phyloP scores from a whole-genome alignment of 768 basidiomycete species.

The Auricularia sp. region DNA sequence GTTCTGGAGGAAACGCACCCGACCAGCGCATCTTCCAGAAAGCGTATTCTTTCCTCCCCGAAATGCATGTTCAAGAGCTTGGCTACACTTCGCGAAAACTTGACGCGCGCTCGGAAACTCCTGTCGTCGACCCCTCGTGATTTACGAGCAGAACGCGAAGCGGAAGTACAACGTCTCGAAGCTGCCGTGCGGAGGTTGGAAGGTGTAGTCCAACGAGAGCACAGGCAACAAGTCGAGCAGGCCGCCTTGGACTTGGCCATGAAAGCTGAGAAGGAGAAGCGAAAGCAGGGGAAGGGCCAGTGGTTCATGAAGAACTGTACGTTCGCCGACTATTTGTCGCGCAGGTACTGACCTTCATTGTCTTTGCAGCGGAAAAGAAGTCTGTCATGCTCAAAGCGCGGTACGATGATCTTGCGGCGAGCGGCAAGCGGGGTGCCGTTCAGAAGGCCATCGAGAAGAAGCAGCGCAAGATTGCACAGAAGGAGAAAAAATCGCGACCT shows the following conservation, averaged over 20 bases:
- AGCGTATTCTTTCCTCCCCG: conserved; percentile 67
- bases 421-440: conserved; percentile 71
- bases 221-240: conserved; percentile 56
- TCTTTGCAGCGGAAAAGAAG: conserved; percentile 60
- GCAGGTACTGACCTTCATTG: background rate
- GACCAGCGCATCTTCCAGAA: conserved; percentile 43
- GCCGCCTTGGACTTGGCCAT: conserved; percentile 47
- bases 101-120: conserved; percentile 59
- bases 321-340: conserved; percentile 14
- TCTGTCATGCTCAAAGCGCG: conserved; percentile 61
- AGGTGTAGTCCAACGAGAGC: conserved; percentile 64
- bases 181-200: conserved; percentile 65
- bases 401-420: conserved; percentile 65
- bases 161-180: conserved; percentile 63
- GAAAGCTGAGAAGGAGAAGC: conserved; percentile 55
- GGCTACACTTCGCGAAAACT: conserved; percentile 46
- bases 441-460: conserved; percentile 85
- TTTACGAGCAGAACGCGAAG: conserved; percentile 46
- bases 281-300: conserved; percentile 62
- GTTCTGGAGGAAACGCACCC: conserved; percentile 57
- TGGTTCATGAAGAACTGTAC: conserved; percentile 83
- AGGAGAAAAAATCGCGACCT: conserved; percentile 81
- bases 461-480: conserved; percentile 75
- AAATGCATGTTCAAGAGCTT: conserved; percentile 62
- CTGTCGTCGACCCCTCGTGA: conserved; percentile 51